Evolutionary conservation across 257 asterid species (phyloP).

Genomic region (Solanum bulbocastanum): DNA sequence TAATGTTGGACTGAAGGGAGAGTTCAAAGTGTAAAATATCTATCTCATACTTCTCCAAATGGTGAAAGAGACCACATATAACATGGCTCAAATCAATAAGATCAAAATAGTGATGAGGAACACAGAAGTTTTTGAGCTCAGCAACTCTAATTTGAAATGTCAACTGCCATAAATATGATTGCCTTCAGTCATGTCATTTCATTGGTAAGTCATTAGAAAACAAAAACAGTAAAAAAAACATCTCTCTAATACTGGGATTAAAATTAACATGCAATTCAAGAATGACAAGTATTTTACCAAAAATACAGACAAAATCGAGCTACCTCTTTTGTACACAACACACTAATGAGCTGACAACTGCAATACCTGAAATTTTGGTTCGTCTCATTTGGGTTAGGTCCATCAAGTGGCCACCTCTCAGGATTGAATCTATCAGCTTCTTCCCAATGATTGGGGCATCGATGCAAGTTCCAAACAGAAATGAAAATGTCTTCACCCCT

Average conservation of each 20-base stretch:
- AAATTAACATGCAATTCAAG: background rate
- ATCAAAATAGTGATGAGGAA: background rate
- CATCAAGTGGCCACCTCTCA: constrained; percentile 96
- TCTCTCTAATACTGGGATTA: background rate
- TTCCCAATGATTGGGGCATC: constrained; percentile 72
- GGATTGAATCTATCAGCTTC: constrained; percentile 85
- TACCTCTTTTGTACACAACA: background rate
- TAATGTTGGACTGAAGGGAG: background rate
- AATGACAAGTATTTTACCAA: background rate
- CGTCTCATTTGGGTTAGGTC: constrained; percentile 93
- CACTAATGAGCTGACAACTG: background rate
- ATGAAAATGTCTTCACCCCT: constrained; percentile 93
- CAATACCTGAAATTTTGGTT: constrained; percentile 89
- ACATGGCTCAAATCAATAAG: background rate
- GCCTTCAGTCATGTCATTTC: background rate
- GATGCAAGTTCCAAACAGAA: constrained; percentile 96
- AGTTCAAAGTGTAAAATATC: background rate
- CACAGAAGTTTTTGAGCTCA: background rate
- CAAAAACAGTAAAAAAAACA: background rate
- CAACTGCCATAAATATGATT: background rate
- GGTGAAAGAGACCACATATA: background rate
- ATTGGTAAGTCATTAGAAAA: background rate
- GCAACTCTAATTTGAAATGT: background rate
- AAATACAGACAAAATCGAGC: background rate
- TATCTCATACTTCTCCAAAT: background rate